Base-by-base conservation (phyloP, 139 green algal genomes). In the Edaphochlamys debaryana region DNA sequence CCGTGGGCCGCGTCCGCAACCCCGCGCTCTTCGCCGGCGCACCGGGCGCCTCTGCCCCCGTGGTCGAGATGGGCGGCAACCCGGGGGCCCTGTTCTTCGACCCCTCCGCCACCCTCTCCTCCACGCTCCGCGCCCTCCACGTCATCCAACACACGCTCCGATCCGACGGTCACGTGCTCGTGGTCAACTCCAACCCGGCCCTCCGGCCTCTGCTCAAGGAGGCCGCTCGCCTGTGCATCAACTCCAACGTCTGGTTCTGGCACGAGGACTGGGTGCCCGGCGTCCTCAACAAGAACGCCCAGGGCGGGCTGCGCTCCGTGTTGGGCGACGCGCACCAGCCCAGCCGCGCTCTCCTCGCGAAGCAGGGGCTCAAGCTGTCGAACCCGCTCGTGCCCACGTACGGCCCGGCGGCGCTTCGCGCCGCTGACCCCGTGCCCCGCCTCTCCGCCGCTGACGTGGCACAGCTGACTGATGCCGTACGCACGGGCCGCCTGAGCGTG, bases 171-270 rank as follows among this genome's bases (percentile, higher is more conserved):
- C 86, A 93, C 76, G 71, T 93, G 15, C 79, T 86, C n/a, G 66
- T 93, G n/a, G 63, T 93, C 34, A 89, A 88, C 75, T 80, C 69
- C 76, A 91, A 89, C 77, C 80, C 69, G 6, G 8, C 68, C 34
- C 79, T 93, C 41, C 48, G 56, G 30, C 87, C 90, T 1, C 69
- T 93, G 56, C 32, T 93, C 37, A 74, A 79, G 25, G 79, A 88
- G 23, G 90, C 90, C 0, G 80, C 87, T 0, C 56, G 67, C 23
- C 80, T 80, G 75, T 91, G 90, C 73, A 36, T 87, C 20, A 92
- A 91, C 84, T 41, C 82, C 77, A 92, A 93, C 78, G 66, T 93
- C 62, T 93, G 86, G 84, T 93, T 89, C 67, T 71, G 62, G 40
- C 34, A n/a, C 7, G 11, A 50, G 2, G 42, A 79, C 22, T 90